phyloP scores from a whole-genome alignment of 371 early-diverging fungal genomes.

The Entomophthora muscae region DNA sequence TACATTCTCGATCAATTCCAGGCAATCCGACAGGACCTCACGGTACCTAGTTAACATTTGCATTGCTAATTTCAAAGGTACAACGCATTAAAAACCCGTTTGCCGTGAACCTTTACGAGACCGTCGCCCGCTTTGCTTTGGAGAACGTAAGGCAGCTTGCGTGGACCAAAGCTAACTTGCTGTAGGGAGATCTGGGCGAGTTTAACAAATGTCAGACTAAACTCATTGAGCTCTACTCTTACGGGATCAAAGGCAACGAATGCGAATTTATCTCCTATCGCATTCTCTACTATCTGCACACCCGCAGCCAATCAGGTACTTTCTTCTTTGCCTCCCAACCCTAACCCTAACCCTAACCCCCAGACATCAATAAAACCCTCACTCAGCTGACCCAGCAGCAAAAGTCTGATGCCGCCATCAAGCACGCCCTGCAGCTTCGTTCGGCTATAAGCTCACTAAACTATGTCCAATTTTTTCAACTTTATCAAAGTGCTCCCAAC shows the following conservation, averaged over 20 bases:
- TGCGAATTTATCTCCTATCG: conserved; percentile 86
- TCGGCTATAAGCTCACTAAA: conserved; percentile 54
- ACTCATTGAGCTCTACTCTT: conserved; percentile 59
- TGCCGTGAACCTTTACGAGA: conserved; percentile 85
- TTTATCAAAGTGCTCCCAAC: conserved; percentile 63
- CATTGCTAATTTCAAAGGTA: conserved; percentile 23
- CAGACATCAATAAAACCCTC: conserved; percentile 59
- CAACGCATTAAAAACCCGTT: conserved; percentile 83
- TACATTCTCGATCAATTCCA: conserved; percentile 93
- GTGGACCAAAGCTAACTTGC: too few relatives aligned
- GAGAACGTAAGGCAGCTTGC: conserved; percentile 60
- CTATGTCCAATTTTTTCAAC: conserved; percentile 61
- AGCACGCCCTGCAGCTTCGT: conserved; percentile 70
- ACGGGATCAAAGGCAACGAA: conserved; percentile 38
- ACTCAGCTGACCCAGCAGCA: conserved; percentile 37
- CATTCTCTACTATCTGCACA: conserved; percentile 72
- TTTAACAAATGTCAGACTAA: conserved; percentile 94
- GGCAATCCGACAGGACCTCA: conserved; percentile 85
- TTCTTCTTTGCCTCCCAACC: not conserved
- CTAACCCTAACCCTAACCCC: too few relatives aligned
- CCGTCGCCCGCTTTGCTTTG: conserved; percentile 81
- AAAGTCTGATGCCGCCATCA: conserved; percentile 31
- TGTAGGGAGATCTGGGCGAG: conserved; percentile 86
- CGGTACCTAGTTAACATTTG: conserved; percentile 26
- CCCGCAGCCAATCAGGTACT: conserved; percentile 64